These are phyloP conservation scores for Sphagnum magellanicum DNA, from an alignment of 228 moss, liverwort and hornwort genomes.

Conservation along the genomic window DNA sequence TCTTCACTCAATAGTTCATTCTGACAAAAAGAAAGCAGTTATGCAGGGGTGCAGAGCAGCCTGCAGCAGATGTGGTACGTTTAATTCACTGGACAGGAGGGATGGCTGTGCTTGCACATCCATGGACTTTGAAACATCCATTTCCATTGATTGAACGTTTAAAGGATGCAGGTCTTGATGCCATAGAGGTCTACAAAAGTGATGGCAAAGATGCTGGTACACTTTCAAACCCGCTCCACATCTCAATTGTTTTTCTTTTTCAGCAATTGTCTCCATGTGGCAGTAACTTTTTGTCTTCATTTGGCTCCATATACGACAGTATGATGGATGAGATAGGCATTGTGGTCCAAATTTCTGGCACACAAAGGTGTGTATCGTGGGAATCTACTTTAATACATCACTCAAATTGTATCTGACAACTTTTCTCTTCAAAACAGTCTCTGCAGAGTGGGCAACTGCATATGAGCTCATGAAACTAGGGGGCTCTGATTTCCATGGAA, in stretches of 20 bases:
- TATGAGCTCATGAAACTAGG: constrained; percentile 70
- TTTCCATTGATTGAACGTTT: constrained; percentile 58
- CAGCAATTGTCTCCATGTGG: neutral
- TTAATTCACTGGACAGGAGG: constrained; percentile 75
- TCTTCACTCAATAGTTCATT: no score
- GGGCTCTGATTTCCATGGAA: constrained; percentile 88
- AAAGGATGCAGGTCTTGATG: constrained; percentile 68
- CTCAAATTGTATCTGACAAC: no score
- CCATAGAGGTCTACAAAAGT: constrained; percentile 78
- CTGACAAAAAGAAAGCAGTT: no score
- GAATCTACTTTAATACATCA: no score
- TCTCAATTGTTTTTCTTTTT: neutral
- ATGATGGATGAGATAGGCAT: no score
- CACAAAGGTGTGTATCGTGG: no score
- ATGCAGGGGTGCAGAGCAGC: constrained; percentile 87
- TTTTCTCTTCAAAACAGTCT: constrained; percentile 22
- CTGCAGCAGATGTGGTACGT: constrained; percentile 74
- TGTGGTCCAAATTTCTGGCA: no score
- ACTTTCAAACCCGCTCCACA: neutral
- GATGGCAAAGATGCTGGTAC: constrained; percentile 70
- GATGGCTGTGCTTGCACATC: constrained; percentile 82
- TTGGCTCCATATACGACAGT: neutral
- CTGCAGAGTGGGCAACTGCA: constrained; percentile 40
- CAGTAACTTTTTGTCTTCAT: neutral
- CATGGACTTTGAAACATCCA: constrained; percentile 81